Percentiles rank a stretch among this genome's conserved stretches.
Conservation (phyloP, 768 basidiomycete species). For the Hypholoma sublateritium region DNA sequence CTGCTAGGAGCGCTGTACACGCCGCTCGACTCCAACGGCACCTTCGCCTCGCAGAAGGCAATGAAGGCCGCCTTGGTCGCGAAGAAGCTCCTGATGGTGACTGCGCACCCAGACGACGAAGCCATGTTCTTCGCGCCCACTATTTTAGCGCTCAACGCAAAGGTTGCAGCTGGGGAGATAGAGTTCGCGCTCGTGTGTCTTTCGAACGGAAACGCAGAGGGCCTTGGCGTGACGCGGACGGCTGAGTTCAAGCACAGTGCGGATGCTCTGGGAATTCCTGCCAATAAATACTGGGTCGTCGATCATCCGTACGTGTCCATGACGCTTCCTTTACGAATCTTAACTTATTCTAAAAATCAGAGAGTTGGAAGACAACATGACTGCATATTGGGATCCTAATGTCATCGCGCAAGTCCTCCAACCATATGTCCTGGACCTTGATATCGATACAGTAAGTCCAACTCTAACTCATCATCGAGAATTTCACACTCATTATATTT, state of each 20-base stretch:
- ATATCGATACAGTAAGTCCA: conserved; percentile 59
- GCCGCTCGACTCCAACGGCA: conserved; percentile 28
- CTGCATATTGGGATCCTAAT: conserved; percentile 58
- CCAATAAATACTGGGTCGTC: conserved; percentile 54
- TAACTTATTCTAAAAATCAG: conserved; percentile 27
- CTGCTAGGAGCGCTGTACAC: conserved; percentile 30
- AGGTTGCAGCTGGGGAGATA: conserved; percentile 12
- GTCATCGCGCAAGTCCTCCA: conserved; percentile 58
- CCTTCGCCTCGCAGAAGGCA: conserved; percentile 20
- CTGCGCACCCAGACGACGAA: conserved; percentile 95
- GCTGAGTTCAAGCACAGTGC: conserved; percentile 65
- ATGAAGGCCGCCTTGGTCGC: conserved; percentile 15
- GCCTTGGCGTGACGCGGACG: conserved; percentile 60
- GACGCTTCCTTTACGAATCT: background rate
- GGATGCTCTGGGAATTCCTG: conserved; percentile 62
- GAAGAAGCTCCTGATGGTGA: conserved; percentile 62
- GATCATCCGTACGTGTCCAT: conserved; percentile 67
- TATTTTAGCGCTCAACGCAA: conserved; percentile 50
- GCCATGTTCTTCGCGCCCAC: conserved; percentile 93
- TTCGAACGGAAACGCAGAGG: conserved; percentile 78
- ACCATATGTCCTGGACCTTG: conserved; percentile 55
- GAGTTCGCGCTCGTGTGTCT: conserved; percentile 52
- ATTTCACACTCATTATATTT: background rate
- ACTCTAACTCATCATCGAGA: background rate
- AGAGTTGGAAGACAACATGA: conserved; percentile 74